Evolutionary conservation across 1,139 yeast species (phyloP).

Genomic region (Nematodospora anomalae): DNA sequence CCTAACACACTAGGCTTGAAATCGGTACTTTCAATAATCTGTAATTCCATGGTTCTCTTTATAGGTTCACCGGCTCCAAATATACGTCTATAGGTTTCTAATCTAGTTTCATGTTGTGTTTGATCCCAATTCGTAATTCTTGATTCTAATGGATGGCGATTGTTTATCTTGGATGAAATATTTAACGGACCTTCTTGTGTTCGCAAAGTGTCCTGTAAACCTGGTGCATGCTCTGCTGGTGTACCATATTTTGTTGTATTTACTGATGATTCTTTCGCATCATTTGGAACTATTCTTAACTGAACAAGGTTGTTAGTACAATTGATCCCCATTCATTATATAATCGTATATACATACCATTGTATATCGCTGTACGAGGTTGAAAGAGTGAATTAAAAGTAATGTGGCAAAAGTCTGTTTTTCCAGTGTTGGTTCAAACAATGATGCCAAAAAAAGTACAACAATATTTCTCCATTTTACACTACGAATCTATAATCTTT

Average conservation of each 20-base stretch:
- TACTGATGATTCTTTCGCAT: conserved; percentile 39
- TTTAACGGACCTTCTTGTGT: conserved; percentile 59
- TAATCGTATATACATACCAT: conserved; percentile 6
- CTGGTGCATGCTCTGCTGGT: conserved; percentile 61
- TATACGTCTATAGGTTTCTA: conserved; percentile 78
- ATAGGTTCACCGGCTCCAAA: conserved; percentile 95
- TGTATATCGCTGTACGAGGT: background rate
- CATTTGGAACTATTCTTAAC: conserved; percentile 55
- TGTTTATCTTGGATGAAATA: conserved; percentile 68
- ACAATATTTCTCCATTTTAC: background rate
- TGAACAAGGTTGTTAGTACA: conserved; percentile 14
- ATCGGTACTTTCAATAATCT: conserved; percentile 71
- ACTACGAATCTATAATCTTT: conserved; percentile 11
- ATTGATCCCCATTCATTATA: background rate
- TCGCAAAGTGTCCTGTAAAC: conserved; percentile 57
- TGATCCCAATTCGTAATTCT: conserved; percentile 79
- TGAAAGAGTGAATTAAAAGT: background rate
- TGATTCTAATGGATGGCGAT: conserved; percentile 83
- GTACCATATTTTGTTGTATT: conserved; percentile 51
- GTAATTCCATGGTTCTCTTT: conserved; percentile 83
- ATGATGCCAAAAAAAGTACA: background rate
- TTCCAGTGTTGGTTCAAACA: background rate
- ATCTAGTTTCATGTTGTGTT: conserved; percentile 65
- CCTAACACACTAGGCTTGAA: conserved; percentile 66
- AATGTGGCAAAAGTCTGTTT: conserved; percentile 6